Base-by-base conservation (phyloP, 129 eudicot species). In the Escallonia herrerae region DNA sequence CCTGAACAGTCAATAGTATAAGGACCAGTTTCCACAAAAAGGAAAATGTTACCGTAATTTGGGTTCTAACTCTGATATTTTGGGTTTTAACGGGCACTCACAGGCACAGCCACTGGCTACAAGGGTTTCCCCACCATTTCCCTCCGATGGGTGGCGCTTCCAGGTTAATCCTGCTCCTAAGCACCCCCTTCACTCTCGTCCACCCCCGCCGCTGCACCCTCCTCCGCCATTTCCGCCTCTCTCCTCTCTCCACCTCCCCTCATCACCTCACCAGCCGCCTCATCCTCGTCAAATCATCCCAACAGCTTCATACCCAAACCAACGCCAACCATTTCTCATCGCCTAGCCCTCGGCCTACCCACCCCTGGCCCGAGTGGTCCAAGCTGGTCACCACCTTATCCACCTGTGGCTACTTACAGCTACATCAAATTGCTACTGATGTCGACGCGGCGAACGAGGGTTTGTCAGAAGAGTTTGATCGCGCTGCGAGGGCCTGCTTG, bases 351-450 rank as follows among this genome's bases (percentile, higher is more conserved):
- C 65, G 43, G 39, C 66, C 38, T 56, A 33, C 63, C 11, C 95
- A 80, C 65, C 89, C 95, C 2, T 88, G 95, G 91, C 95, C 89
- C 51, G 96, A 88, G 64, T 81, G 82, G 87, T 72, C 74, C 8
- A 45, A 72, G 2, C 66, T 91, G 0, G 37, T 91, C 6, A 61
- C 74, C 52, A 55, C 61, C n/a, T 4, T 85, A 65, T 72, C 68
- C 9, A 7, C 56, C 11, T 41, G 65, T 9, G 76, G 74, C 9
- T 15, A 62, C 45, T 43, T 72, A 0, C 70, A 64, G 15, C 40
- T 7, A 12, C 71, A 50, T 40, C 65, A 39, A 3, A 55, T 43
- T 50, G 46, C 3, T 4, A 49, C 78, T 0, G 83, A 74, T 60
- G 89, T 79, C n/a, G 58, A 87, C 8, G 91, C 80, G 50, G 72